phyloP scores from a whole-genome alignment of 2,329 filamentous ascomycete species.

The Sporothrix globosa region DNA sequence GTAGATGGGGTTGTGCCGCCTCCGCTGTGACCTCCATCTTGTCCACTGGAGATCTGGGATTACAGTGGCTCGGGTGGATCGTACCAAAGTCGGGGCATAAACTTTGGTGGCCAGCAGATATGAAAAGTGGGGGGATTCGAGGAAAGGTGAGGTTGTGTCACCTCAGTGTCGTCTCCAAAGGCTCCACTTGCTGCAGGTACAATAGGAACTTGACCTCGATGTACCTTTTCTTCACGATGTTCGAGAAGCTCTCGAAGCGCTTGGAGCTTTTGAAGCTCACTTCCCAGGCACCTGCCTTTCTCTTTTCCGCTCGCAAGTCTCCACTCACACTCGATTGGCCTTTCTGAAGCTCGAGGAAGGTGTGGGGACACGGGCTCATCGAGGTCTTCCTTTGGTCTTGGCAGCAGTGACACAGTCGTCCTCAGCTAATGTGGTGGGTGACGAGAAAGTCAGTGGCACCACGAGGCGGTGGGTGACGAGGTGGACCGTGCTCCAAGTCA shows the following conservation, averaged over 20 bases:
- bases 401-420: neutral
- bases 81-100: no score
- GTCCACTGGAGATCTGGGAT: neutral
- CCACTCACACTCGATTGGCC: neutral
- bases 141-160: neutral
- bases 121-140: conserved; percentile 6
- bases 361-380: neutral
- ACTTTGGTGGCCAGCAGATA: neutral
- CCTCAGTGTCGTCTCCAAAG: neutral
- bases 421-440: neutral
- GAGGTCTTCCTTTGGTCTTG: neutral
- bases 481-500: neutral
- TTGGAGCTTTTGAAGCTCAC: neutral
- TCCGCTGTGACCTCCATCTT: neutral
- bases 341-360: neutral
- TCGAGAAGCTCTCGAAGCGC: neutral
- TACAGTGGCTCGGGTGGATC: neutral
- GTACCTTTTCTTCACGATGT: conserved; percentile 1
- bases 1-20: neutral
- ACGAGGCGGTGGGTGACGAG: neutral
- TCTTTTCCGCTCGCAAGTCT: neutral
- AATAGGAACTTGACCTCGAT: neutral
- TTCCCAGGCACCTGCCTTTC: conserved; percentile 15
- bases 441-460: neutral
- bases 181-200: conserved; percentile 8